Evolutionary conservation across 2,329 filamentous ascomycete genomes (phyloP).

Genomic region (Emergomyces orientalis): DNA sequence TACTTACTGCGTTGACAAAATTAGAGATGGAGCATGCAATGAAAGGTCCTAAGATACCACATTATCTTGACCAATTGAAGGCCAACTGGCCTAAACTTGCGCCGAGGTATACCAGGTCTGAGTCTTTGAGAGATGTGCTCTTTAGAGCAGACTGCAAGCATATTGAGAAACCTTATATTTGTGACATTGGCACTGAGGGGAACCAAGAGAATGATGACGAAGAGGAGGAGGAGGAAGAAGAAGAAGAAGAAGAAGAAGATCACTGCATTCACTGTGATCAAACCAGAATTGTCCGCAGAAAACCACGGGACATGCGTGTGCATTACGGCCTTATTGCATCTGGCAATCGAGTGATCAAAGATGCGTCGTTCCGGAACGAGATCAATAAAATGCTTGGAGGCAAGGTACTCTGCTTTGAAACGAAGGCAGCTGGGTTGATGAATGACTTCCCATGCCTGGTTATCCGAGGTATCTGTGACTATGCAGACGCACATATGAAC

Average conservation of each 20-base stretch:
- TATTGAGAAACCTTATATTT: background rate
- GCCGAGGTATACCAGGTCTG: background rate
- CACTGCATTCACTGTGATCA: background rate
- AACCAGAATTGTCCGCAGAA: background rate
- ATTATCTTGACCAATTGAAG: background rate
- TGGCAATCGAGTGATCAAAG: slow-evolving; percentile 16
- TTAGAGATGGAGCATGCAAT: background rate
- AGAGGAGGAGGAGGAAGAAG: background rate
- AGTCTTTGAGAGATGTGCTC: background rate
- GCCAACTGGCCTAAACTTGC: background rate
- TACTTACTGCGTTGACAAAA: background rate
- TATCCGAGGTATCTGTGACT: slow-evolving; percentile 15
- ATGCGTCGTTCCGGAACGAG: slow-evolving; percentile 5
- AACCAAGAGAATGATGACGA: background rate
- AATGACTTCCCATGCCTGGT: slow-evolving; percentile 13
- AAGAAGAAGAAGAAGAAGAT: background rate
- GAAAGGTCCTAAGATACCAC: background rate
- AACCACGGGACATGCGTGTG: slow-evolving; percentile 4
- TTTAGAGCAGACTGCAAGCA: slow-evolving; percentile 1
- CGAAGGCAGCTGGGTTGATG: slow-evolving; percentile 1
- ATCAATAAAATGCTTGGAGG: background rate
- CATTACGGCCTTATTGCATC: slow-evolving; percentile 18
- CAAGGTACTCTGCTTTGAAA: slow-evolving; percentile 11
- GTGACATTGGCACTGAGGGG: background rate
- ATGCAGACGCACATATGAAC: slow-evolving; percentile 14